These are phyloP conservation scores for Cercospora sp. DNA, from an alignment of 2,329 filamentous ascomycete species.

Conservation along the genomic window DNA sequence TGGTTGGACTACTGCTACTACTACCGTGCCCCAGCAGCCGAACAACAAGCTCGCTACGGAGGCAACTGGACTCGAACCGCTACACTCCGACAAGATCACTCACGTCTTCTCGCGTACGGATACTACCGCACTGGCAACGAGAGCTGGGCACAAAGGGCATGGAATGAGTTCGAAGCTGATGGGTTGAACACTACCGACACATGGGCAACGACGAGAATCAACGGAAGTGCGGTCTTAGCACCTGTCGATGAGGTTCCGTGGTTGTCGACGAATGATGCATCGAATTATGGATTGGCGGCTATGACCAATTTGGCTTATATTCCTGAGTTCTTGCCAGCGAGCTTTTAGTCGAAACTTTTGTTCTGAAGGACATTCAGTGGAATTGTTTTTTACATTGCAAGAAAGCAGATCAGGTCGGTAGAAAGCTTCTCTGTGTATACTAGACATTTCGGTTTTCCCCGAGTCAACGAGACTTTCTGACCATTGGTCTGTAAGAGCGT, in stretches of 20 bases:
- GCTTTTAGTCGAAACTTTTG: not conserved
- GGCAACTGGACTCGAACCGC: slow-evolving; percentile 43
- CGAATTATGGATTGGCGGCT: slow-evolving; percentile 58
- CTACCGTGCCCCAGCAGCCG: slow-evolving; percentile 51
- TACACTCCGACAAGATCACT: slow-evolving; percentile 58
- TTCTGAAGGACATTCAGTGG: too few relatives aligned
- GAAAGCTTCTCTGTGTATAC: too few relatives aligned
- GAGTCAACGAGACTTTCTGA: too few relatives aligned
- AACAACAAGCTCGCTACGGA: slow-evolving; percentile 58
- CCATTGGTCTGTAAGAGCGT: too few relatives aligned
- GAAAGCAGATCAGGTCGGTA: too few relatives aligned
- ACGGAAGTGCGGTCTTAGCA: slow-evolving; percentile 48
- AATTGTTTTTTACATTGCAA: too few relatives aligned
- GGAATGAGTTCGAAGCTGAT: slow-evolving; percentile 55
- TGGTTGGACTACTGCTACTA: slow-evolving; percentile 64
- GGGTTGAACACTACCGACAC: slow-evolving; percentile 40
- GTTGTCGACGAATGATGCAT: slow-evolving; percentile 59
- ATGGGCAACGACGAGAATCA: slow-evolving; percentile 43
- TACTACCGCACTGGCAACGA: slow-evolving; percentile 48
- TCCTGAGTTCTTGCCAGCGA: slow-evolving; percentile 11
- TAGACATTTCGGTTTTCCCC: too few relatives aligned
- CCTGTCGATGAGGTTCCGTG: slow-evolving; percentile 58
- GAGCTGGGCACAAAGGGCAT: slow-evolving; percentile 54
- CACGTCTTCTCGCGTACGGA: slow-evolving; percentile 58
- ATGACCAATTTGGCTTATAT: slow-evolving; percentile 56